Conservation (phyloP, 1,139 yeast species). For the Pichia sp. region DNA sequence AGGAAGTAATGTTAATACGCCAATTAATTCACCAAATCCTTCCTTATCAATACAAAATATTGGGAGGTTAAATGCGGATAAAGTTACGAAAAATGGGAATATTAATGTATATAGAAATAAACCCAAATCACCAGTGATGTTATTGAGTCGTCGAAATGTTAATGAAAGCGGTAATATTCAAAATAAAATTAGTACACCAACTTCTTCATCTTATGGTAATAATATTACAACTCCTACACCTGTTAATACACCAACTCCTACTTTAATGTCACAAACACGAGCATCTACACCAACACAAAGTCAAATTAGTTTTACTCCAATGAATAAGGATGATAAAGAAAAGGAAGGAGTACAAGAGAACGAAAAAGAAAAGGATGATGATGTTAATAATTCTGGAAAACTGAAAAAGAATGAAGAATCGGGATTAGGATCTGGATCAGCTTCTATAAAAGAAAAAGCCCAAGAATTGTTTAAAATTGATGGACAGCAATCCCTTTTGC, state of each 20-base stretch:
- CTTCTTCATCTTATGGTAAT: too few relatives aligned
- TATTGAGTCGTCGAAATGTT: neutral
- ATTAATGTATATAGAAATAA: neutral
- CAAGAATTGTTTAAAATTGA: slow-evolving; percentile 9
- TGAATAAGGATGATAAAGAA: neutral
- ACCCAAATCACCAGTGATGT: neutral
- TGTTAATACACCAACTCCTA: slow-evolving; percentile 4
- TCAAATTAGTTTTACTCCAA: neutral
- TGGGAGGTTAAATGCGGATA: neutral
- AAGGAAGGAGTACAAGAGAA: neutral
- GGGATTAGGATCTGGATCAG: too few relatives aligned
- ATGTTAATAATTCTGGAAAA: neutral
- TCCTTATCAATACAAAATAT: slow-evolving; percentile 6
- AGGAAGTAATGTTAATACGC: neutral
- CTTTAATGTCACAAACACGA: slow-evolving; percentile 7
- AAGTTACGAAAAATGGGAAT: neutral
- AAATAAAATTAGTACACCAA: neutral
- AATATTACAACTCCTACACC: slow-evolving; percentile 4
- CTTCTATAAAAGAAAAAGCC: slow-evolving; percentile 1
- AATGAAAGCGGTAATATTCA: neutral
- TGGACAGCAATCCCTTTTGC: slow-evolving; percentile 8
- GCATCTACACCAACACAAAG: slow-evolving; percentile 7
- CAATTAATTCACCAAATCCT: slow-evolving; percentile 3
- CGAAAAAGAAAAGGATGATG: neutral
- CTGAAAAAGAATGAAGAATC: neutral